Conservation (phyloP, 2,329 filamentous ascomycete genomes). For the Xylaria digitata region DNA sequence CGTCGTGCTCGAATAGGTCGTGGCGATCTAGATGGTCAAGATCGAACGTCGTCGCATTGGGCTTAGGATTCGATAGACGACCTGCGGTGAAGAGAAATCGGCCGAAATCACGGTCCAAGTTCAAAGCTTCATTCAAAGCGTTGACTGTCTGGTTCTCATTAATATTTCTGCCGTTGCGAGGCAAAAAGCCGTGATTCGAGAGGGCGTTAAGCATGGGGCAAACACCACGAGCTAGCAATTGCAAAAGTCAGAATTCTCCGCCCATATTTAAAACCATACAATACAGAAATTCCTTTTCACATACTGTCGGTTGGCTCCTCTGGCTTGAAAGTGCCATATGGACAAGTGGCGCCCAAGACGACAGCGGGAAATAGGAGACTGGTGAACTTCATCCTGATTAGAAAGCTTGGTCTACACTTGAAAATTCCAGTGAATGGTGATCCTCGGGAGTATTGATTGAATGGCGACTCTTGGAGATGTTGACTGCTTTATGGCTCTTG, state of each 20-base stretch:
- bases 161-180: constrained; percentile 58
- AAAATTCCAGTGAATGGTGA: constrained; percentile 1
- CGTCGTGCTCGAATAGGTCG: constrained; percentile 63
- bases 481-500: not conserved
- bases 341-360: constrained; percentile 27
- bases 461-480: not conserved
- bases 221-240: constrained; percentile 34
- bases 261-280: not conserved
- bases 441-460: not conserved
- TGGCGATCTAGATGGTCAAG: constrained; percentile 59
- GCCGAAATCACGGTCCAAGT: constrained; percentile 56
- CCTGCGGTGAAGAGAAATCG: constrained; percentile 57
- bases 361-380: constrained; percentile 28
- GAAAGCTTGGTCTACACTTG: constrained; percentile 4
- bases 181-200: constrained; percentile 63
- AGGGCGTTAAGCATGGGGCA: constrained; percentile 65
- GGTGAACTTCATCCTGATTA: constrained; percentile 31
- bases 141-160: constrained; percentile 53
- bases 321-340: constrained; percentile 29
- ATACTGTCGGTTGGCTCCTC: constrained; percentile 35
- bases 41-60: constrained; percentile 58
- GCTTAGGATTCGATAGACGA: constrained; percentile 55
- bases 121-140: constrained; percentile 55
- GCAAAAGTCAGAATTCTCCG: constrained; percentile 12
- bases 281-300: constrained; percentile 3